Base-by-base conservation (phyloP, 2,329 filamentous ascomycete genomes). In the Fusarium albidum region DNA sequence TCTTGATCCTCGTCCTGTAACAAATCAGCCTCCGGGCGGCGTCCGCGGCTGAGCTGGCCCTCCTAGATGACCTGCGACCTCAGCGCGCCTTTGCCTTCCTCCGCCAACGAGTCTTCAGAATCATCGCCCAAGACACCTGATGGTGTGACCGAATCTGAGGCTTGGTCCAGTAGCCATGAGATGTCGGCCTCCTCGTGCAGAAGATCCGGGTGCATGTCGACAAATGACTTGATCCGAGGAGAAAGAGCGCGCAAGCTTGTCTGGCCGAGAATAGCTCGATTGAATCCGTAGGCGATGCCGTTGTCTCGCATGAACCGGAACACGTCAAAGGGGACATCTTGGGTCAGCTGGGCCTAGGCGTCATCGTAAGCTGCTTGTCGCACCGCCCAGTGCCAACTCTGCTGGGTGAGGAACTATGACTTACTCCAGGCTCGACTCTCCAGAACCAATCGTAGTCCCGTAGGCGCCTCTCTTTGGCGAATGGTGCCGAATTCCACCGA, bases 301-400 rank as follows among this genome's bases (percentile, higher is more conserved):
- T 91, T 85, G 67, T 96, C 91, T 58, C 86, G 81, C 90, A 96
- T 94, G 77, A 88, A 93, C 39, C 86, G 84, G 77, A 96, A 96
- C 26, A 95, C 85, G 68, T 96, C 92, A 68, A 96, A 95, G 69
- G 92, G 86, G 57, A 96, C 83, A 56, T 82, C 73, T 55, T 82
- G 82, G 51, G 76, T 78, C 59, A 83, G 83, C 37, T 81, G 75
- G 6, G 82, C 76, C 81, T 84, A 41, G 9, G 28, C 40, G 32
- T 12, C 29, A 18, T 2, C 17, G 35, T 65, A 41, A 66, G 60
- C 21, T 29, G 25, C 50, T 48, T 25, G 15, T 17, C 27, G 32
- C 27, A 10, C 29, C 27, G 10, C 29, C 27, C 11, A 14, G 12
- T 28, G 31, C n/a, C 14, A 34, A 9, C 5, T 14, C 14, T 29